Evolutionary conservation across 495 filamentous ascomycete genomes (phyloP), one percentile per base, ranked within the genome.

Genomic region (Penicillium paxilli): DNA sequence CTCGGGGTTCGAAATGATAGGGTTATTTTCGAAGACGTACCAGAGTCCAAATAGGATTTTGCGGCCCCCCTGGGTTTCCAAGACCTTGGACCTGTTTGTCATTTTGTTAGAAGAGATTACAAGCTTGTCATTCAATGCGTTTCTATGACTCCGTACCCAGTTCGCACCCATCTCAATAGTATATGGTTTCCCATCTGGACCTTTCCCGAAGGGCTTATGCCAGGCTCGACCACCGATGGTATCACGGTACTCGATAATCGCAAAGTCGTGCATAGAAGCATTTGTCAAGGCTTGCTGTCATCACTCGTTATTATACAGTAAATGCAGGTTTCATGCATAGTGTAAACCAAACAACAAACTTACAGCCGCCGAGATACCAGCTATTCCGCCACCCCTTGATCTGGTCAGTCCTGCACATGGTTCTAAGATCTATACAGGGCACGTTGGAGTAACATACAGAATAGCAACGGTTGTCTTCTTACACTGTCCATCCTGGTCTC

Each of bases 11-110:
- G n/a, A n/a, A n/a, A n/a, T 8, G 16, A 19, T 4, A 19, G 16
- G 35, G 35, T 38, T 14, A 37, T 17, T 0, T 2, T 19, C n/a
- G 21, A 17, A 40, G 26, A 53, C 68, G 20, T 65, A 80, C 79
- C 51, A 90, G 66, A 25, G 74, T 78, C 86, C 86, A 90, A 47
- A 90, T 81, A 0, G 88, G 88, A 50, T 91, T 91, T 52, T 86
- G 78, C 5, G 80, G 79, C 2, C 83, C 83, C 26, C 71, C 75
- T 21, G 66, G 55, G 4, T 72, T 77, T 1, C 81, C 86, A 5
- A 88, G 69, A 0, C 88, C 87, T 73, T 92, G 87, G 1, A 91
- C 58, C 76, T 78, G 32, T 22, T 2, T 2, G 5, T 41, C 45
- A 42, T 24, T 44, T n/a, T 41, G 22, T 42, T 4, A 26, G 32